A percentile compares a stretch with the other conserved stretches of the same genome.
Conservation (phyloP, 495 filamentous ascomycete species). For the Penicillium cataractarum region DNA sequence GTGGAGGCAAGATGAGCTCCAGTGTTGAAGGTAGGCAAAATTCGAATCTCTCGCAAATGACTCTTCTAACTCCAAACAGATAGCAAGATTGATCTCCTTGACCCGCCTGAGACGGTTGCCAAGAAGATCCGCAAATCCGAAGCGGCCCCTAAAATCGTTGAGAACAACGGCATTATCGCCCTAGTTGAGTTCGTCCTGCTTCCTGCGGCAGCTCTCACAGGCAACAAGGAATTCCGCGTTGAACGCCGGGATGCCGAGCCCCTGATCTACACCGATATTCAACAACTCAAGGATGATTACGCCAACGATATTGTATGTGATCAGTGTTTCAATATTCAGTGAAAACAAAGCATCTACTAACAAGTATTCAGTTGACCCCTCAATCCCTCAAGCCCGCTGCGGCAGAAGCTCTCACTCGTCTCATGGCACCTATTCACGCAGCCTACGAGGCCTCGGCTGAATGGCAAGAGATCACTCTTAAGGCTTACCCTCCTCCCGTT, state of each 20-base stretch:
- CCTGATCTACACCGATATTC: conserved; percentile 72
- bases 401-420: conserved; percentile 63
- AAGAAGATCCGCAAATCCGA: conserved; percentile 86
- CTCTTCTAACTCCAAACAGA: conserved; percentile 30
- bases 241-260: conserved; percentile 59
- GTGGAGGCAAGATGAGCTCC: conserved; percentile 79
- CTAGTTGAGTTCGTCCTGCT: conserved; percentile 86
- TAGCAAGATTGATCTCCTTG: conserved; percentile 85
- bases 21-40: conserved; percentile 44
- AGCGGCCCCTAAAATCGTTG: conserved; percentile 71
- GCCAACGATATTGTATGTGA: conserved; percentile 70
- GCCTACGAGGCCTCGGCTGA: conserved; percentile 70
- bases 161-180: conserved; percentile 82
- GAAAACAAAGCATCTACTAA: conserved; percentile 54
- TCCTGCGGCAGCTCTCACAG: conserved; percentile 57
- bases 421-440: conserved; percentile 75
- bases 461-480: conserved; percentile 78
- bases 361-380: conserved; percentile 66
- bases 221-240: conserved; percentile 42
- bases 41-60: not conserved
- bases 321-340: not conserved
- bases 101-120: conserved; percentile 66
- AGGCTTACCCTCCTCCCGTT: conserved; percentile 78
- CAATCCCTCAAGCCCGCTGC: conserved; percentile 83
- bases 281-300: conserved; percentile 78